A percentile compares a stretch with the other conserved stretches of the same genome.
Evolutionary conservation across 2,329 filamentous ascomycete species (phyloP).

Genomic region (Sclerotinia trifoliorum): DNA sequence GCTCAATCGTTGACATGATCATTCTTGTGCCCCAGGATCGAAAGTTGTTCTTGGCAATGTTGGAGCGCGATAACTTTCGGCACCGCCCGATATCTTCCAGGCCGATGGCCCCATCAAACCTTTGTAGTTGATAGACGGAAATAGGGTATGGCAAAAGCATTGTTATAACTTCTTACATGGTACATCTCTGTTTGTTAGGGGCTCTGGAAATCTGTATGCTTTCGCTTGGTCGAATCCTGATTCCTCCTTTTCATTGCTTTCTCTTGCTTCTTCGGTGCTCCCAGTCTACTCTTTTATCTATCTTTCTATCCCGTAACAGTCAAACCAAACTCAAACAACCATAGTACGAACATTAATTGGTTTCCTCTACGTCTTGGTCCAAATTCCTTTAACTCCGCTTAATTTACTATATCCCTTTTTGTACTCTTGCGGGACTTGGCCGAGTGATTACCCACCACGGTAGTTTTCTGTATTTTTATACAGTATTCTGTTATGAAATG

Average conservation of each 20-base stretch:
- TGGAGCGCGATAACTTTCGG: not conserved
- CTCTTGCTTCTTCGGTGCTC: not conserved
- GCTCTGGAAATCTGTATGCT: not conserved
- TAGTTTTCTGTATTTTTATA: not conserved
- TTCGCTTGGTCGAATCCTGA: not conserved
- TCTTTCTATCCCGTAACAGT: not conserved
- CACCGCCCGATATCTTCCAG: not conserved
- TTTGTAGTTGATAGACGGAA: not conserved
- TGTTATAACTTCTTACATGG: not conserved
- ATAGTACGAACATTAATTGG: not conserved
- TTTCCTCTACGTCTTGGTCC: not conserved
- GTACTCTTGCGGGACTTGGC: not conserved
- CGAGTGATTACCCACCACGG: not conserved
- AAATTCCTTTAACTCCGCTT: too few species aligned
- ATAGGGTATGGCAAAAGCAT: not conserved
- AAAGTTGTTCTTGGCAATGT: not conserved
- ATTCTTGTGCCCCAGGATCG: not conserved
- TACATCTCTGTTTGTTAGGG: not conserved
- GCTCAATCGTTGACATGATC: not conserved
- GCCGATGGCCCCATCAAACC: not conserved
- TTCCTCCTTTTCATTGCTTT: not conserved
- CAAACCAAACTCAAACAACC: not conserved
- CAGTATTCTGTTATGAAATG: not conserved
- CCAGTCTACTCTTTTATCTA: not conserved
- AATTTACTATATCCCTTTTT: not conserved